Conservation (phyloP, 257 asterid genomes). For the Echium plantagineum region DNA sequence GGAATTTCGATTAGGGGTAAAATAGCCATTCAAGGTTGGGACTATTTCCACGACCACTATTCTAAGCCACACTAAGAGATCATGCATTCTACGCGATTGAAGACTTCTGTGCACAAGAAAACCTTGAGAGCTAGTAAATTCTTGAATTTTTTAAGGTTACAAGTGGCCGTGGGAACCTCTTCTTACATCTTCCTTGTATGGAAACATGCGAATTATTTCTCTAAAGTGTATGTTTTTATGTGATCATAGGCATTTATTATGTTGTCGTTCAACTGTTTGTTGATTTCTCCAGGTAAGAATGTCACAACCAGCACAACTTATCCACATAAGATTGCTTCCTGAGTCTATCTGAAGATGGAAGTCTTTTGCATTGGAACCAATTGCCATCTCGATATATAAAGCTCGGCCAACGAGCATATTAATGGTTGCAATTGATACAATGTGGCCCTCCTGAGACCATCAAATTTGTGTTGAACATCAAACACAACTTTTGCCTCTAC, state of each 20-base stretch:
- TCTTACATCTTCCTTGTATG: conserved; percentile 6
- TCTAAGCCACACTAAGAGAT: too few relatives aligned
- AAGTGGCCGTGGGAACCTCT: conserved; percentile 16
- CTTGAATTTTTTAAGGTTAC: conserved; percentile 19
- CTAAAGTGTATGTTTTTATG: not conserved
- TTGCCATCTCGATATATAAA: conserved; percentile 52
- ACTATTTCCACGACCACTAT: too few relatives aligned
- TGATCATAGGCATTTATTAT: conserved; percentile 5
- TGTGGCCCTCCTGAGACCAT: conserved; percentile 10
- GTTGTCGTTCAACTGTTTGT: conserved; percentile 1
- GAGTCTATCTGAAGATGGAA: conserved; percentile 68
- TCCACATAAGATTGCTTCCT: conserved; percentile 75
- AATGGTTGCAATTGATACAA: conserved; percentile 6
- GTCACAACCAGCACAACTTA: conserved; percentile 50
- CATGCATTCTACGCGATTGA: too few relatives aligned
- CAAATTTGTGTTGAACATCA: conserved; percentile 16
- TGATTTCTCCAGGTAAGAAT: conserved; percentile 9
- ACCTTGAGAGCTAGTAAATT: conserved; percentile 5
- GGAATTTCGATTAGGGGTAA: too few relatives aligned
- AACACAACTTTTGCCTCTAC: too few relatives aligned
- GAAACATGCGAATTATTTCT: conserved; percentile 13
- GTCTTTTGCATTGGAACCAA: conserved; percentile 60
- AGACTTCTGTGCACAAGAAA: too few relatives aligned
- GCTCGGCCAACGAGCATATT: conserved; percentile 24
- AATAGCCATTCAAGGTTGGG: too few relatives aligned